phyloP scores from a whole-genome alignment of 495 filamentous ascomycete species.

The Lophiostoma macrostomum region DNA sequence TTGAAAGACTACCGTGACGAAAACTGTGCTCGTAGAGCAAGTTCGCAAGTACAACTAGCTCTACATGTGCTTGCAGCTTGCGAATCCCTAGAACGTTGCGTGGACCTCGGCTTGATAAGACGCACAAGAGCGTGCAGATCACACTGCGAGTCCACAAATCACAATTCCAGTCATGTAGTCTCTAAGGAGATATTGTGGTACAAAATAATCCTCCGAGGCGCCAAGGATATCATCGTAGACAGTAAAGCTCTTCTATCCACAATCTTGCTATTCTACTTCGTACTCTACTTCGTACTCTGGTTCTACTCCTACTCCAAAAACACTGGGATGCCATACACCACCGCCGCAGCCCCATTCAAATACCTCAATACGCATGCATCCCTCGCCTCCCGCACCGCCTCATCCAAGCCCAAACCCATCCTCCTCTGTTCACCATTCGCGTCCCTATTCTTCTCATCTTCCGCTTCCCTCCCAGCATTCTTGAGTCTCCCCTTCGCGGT shows the following conservation, averaged over 20 bases:
- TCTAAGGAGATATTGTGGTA: no score
- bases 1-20: no score
- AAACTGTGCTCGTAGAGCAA: no score
- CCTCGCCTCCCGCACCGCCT: conserved; percentile 72
- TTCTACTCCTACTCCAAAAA: conserved; percentile 52
- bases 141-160: no score
- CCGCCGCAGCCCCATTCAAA: conserved; percentile 87
- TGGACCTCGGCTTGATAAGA: no score
- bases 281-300: neutral
- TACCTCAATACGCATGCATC: conserved; percentile 78
- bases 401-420: conserved; percentile 55
- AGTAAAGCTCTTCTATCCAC: neutral
- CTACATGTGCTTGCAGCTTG: no score
- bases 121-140: no score
- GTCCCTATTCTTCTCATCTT: conserved; percentile 29
- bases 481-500: conserved; percentile 3
- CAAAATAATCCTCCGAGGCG: no score
- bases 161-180: no score
- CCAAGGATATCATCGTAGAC: no score
- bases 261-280: neutral
- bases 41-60: no score
- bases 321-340: conserved; percentile 92
- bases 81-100: no score
- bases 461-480: conserved; percentile 3
- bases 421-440: conserved; percentile 16